Conservation (phyloP, 139 green algal genomes). For the Coelastrella sp. region DNA sequence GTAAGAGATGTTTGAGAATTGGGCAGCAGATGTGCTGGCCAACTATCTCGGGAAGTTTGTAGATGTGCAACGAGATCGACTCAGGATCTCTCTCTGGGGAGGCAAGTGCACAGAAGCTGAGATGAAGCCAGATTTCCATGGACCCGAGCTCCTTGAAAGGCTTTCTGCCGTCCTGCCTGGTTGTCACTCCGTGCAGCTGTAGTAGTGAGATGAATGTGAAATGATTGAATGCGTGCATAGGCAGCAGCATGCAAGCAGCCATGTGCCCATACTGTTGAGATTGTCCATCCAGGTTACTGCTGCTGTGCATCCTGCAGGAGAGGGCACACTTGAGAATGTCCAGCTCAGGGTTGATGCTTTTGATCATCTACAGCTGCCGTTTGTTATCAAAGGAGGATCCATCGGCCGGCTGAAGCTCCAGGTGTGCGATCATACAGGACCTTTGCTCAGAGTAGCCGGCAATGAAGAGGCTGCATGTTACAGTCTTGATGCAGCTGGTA, state of each 20-base stretch:
- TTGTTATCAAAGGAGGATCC: conserved; percentile 62
- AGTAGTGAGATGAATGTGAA: too few species aligned
- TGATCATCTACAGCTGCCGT: conserved; percentile 71
- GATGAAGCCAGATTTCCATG: too few species aligned
- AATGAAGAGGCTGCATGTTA: too few species aligned
- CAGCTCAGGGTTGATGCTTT: conserved; percentile 67
- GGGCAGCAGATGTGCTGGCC: conserved; percentile 63
- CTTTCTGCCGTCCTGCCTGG: too few species aligned
- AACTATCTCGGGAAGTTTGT: conserved; percentile 69
- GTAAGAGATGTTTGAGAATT: conserved; percentile 69
- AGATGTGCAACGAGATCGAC: conserved; percentile 68
- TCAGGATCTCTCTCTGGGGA: conserved; percentile 73
- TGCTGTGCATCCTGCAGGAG: conserved; percentile 47
- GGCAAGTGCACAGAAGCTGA: too few species aligned
- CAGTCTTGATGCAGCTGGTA: too few species aligned
- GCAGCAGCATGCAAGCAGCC: neutral
- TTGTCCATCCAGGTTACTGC: neutral
- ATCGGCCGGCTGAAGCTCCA: conserved; percentile 70
- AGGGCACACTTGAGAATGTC: conserved; percentile 70
- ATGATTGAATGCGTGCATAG: too few species aligned
- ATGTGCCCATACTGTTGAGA: neutral
- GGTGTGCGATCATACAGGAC: too few species aligned
- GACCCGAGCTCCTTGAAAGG: too few species aligned
- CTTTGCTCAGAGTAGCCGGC: too few species aligned
- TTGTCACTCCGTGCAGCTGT: too few species aligned